A percentile compares a stretch with the other conserved stretches of the same genome.
Evolutionary conservation across 805 yeast genomes (phyloP).

Genomic region (Ogataea nakhonphanomensis): DNA sequence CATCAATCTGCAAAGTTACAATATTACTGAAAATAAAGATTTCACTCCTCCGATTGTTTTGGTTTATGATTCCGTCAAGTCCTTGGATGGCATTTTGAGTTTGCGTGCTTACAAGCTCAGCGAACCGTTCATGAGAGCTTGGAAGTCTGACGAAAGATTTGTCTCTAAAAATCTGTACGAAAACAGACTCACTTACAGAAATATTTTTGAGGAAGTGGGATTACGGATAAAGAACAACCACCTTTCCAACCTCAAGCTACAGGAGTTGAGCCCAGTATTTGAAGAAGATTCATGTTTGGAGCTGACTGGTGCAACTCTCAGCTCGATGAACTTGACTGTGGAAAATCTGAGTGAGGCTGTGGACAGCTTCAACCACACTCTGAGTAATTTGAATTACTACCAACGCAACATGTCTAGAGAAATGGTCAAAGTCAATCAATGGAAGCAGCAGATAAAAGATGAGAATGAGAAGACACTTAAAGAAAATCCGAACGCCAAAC

Average conservation of each 20-base stretch:
- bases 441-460: conserved; percentile 67
- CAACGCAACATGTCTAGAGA: conserved; percentile 76
- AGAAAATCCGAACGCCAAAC: conserved; percentile 46
- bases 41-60: conserved; percentile 45
- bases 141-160: conserved; percentile 54
- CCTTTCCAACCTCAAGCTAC: conserved; percentile 42
- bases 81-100: conserved; percentile 58
- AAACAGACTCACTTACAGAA: conserved; percentile 58
- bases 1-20: conserved; percentile 51
- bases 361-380: conserved; percentile 74
- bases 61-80: conserved; percentile 68
- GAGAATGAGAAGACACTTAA: conserved; percentile 62
- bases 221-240: conserved; percentile 64
- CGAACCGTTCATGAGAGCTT: conserved; percentile 51
- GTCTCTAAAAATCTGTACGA: conserved; percentile 59
- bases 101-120: conserved; percentile 70
- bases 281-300: conserved; percentile 30
- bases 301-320: conserved; percentile 39
- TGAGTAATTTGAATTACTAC: conserved; percentile 75
- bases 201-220: conserved; percentile 70
- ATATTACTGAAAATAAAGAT: conserved; percentile 27
- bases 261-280: conserved; percentile 20
- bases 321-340: conserved; percentile 42
- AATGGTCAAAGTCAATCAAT: conserved; percentile 62
- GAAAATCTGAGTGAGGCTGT: conserved; percentile 66